Percentiles rank a stretch among this genome's conserved stretches.
Evolutionary conservation across 1,284 basidiomycete genomes (phyloP).

Genomic region (Malassezia psittaci): DNA sequence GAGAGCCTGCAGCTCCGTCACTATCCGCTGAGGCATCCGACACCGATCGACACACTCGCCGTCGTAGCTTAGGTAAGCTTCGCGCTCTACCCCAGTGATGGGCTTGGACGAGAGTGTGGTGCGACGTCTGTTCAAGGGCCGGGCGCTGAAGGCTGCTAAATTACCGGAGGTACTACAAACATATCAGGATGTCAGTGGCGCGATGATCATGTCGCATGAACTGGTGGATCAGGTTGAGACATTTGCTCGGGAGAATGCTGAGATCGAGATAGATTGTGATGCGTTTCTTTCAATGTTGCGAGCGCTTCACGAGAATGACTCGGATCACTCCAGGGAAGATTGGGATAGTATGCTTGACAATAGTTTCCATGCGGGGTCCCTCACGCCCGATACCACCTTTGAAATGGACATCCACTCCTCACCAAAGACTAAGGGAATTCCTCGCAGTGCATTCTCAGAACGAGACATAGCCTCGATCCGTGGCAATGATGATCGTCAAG

Average conservation of each 20-base stretch:
- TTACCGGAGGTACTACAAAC: constrained; percentile 1
- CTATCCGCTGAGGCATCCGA: constrained; percentile 38
- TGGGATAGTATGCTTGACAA: neutral
- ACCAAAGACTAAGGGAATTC: neutral
- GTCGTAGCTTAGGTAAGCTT: neutral
- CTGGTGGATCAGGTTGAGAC: constrained; percentile 1
- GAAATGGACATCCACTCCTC: neutral
- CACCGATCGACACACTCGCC: neutral
- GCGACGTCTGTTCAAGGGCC: constrained; percentile 7
- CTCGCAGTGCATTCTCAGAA: constrained; percentile 1
- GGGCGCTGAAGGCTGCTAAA: neutral
- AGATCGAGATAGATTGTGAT: constrained; percentile 5
- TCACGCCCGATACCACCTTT: constrained; percentile 1
- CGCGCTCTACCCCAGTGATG: neutral
- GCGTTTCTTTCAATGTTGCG: constrained; percentile 12
- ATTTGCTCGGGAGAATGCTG: constrained; percentile 5
- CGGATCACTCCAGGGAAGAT: neutral
- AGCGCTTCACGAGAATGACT: constrained; percentile 8
- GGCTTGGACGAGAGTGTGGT: constrained; percentile 11
- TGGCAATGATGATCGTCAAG: neutral
- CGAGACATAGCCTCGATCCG: neutral
- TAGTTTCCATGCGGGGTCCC: neutral
- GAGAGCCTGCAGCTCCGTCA: constrained; percentile 37
- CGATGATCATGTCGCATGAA: neutral
- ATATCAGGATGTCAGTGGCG: neutral